Percentiles rank a stretch among this genome's conserved stretches.
These are phyloP conservation scores for Isabelozyma pseudorhagii DNA, from an alignment of 805 yeast species.

Conservation along the genomic window DNA sequence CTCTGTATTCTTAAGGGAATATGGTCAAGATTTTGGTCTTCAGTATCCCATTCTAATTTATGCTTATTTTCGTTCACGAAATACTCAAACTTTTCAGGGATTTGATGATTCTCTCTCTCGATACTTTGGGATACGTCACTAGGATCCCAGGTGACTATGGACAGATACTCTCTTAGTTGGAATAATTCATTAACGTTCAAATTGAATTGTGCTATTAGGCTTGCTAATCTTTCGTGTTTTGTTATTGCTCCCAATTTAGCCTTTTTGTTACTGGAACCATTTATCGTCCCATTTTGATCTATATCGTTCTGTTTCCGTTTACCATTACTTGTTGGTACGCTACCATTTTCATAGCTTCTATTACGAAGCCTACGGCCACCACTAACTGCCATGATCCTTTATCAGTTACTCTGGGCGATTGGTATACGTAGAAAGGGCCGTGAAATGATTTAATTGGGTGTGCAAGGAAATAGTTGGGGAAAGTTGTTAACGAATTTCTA, in stretches of 20 bases:
- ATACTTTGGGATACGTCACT: constrained; percentile 24
- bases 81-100: constrained; percentile 31
- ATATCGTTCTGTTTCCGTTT: constrained; percentile 4
- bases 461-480: background rate
- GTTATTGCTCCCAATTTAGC: constrained; percentile 13
- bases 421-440: background rate
- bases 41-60: constrained; percentile 32
- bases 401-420: background rate
- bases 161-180: constrained; percentile 59
- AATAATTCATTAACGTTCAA: constrained; percentile 57
- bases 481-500: background rate
- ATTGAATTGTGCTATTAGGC: constrained; percentile 45
- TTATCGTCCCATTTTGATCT: background rate
- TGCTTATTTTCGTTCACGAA: constrained; percentile 24
- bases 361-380: constrained; percentile 6
- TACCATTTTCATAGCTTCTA: constrained; percentile 3
- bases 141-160: constrained; percentile 64
- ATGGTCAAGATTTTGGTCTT: constrained; percentile 20
- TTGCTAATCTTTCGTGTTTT: constrained; percentile 30
- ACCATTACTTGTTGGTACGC: background rate
- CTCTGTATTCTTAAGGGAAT: constrained; percentile 40
- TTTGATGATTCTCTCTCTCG: constrained; percentile 12
- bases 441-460: background rate
- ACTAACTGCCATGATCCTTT: constrained; percentile 5
- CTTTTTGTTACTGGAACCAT: constrained; percentile 9